Conservation (phyloP, 2,329 filamentous ascomycete genomes). For the Epicoccum sorghinum region DNA sequence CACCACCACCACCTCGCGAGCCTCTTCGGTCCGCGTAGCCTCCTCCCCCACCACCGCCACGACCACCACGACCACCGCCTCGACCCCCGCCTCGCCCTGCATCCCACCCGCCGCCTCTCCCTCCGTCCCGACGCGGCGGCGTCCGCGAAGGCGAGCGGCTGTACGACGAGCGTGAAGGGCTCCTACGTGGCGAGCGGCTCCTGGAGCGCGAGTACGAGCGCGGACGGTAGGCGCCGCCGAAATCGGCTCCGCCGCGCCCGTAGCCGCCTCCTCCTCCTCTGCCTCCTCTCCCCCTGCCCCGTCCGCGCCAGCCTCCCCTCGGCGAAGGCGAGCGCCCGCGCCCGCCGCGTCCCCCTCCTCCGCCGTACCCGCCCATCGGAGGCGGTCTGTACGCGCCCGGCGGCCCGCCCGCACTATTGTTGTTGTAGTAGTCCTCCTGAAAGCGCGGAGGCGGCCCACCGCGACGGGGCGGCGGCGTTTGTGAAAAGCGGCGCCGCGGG, state of each 20-base stretch:
- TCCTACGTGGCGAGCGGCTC: conserved; percentile 52
- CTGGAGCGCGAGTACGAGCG: conserved; percentile 45
- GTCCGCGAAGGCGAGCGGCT: conserved; percentile 47
- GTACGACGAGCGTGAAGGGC: conserved; percentile 50
- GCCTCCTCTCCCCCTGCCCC: conserved; percentile 39
- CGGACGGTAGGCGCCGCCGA: conserved; percentile 19
- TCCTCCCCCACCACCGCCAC: conserved; percentile 37
- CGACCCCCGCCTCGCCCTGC: conserved; percentile 31
- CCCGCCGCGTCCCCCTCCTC: conserved; percentile 16
- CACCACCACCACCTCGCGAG: no score
- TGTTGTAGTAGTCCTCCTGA: conserved; percentile 30
- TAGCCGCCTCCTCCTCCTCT: conserved; percentile 41
- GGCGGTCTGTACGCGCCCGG: conserved; percentile 46
- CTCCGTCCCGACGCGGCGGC: conserved; percentile 34
- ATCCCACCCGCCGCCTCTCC: conserved; percentile 22
- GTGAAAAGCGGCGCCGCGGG: conserved; percentile 80
- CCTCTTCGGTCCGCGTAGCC: conserved; percentile 12
- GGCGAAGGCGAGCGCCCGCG: conserved; percentile 50
- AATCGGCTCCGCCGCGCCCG: not conserved
- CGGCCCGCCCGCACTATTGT: conserved; percentile 36
- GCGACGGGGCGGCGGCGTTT: conserved; percentile 74
- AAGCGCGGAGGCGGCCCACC: conserved; percentile 54
- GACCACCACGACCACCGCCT: not conserved
- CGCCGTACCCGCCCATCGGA: conserved; percentile 39
- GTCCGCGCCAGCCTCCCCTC: conserved; percentile 29